Evolutionary conservation across 2,329 filamentous ascomycete genomes (phyloP).

Genomic region (Ramularia collo-cygni): DNA sequence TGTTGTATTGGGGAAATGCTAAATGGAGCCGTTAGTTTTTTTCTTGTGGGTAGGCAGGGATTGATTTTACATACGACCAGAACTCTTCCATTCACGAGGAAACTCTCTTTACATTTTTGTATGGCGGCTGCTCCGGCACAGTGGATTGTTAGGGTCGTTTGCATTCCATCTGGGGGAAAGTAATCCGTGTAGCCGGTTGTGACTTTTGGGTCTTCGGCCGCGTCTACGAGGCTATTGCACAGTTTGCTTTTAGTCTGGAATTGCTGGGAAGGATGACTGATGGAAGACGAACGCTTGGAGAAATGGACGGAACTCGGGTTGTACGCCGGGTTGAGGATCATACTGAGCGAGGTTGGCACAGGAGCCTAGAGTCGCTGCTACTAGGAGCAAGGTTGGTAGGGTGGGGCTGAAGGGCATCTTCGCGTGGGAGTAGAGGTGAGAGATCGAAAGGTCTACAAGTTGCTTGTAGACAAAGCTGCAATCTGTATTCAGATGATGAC

Average conservation of each 20-base stretch:
- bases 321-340: no score
- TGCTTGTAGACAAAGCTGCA: no score
- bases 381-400: no score
- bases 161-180: conserved; percentile 8
- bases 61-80: conserved; percentile 4
- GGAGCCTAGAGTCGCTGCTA: no score
- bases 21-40: neutral
- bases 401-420: no score
- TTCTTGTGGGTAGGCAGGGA: no score
- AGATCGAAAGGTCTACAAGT: no score
- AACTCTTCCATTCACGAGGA: conserved; percentile 2
- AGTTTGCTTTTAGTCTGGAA: no score
- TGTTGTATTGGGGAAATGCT: conserved; percentile 9
- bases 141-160: conserved; percentile 7
- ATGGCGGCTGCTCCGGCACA: conserved; percentile 4
- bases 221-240: conserved; percentile 3
- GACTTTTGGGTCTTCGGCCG: conserved; percentile 3
- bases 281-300: neutral
- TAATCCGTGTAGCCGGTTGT: conserved; percentile 10
- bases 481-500: no score
- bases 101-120: conserved; percentile 5
- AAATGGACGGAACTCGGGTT: neutral
- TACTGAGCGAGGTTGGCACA: no score
- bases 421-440: no score
- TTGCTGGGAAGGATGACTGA: no score